These are phyloP conservation scores for Capsicum baccatum DNA, from an alignment of 257 asterid species.

Conservation along the genomic window DNA sequence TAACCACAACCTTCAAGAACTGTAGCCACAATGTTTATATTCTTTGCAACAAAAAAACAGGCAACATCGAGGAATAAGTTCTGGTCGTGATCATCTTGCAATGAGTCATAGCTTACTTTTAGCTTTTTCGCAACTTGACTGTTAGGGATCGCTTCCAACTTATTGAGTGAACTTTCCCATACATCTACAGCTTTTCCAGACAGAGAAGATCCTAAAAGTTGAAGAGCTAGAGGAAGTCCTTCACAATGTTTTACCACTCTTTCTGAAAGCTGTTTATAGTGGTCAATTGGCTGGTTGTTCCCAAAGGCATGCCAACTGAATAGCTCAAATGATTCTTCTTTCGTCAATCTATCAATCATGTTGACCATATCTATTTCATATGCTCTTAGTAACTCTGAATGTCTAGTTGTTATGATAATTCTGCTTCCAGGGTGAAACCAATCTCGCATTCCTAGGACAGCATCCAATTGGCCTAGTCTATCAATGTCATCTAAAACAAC, in stretches of 20 bases:
- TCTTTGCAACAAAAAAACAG: conserved; percentile 34
- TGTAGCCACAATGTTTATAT: background rate
- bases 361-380: background rate
- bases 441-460: background rate
- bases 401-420: background rate
- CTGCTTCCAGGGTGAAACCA: background rate
- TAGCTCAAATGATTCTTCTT: conserved; percentile 23
- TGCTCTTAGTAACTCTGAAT: background rate
- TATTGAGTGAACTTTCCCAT: conserved; percentile 25
- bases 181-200: conserved; percentile 14
- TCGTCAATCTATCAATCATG: background rate
- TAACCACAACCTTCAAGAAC: conserved; percentile 29
- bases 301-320: conserved; percentile 38
- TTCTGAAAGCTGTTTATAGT: background rate
- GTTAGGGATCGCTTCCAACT: conserved; percentile 7
- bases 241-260: conserved; percentile 25
- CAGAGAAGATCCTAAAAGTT: conserved; percentile 31
- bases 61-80: conserved; percentile 30
- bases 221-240: conserved; percentile 35
- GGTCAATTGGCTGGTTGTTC: background rate
- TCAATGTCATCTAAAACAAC: background rate
- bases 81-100: conserved; percentile 31
- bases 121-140: conserved; percentile 19
- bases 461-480: background rate
- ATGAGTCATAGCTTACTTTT: conserved; percentile 24